These are phyloP conservation scores for Erythrophleum ivorense DNA, from an alignment of 331 rosid species.

Conservation along the genomic window DNA sequence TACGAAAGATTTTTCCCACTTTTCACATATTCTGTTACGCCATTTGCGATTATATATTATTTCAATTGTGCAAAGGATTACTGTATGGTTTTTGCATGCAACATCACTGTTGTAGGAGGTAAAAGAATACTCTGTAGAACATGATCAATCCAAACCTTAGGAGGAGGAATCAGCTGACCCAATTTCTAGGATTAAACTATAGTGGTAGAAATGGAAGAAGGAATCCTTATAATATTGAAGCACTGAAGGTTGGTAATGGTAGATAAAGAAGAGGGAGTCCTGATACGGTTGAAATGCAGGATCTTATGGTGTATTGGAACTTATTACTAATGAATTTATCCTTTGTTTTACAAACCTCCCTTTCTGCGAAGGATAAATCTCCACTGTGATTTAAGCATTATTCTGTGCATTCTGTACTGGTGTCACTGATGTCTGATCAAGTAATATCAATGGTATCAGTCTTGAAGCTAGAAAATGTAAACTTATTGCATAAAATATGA, in stretches of 20 bases:
- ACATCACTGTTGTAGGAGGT: neutral
- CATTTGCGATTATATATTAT: neutral
- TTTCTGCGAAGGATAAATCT: neutral
- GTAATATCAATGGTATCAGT: neutral
- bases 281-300: neutral
- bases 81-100: neutral
- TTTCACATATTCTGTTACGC: neutral
- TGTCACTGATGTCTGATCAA: neutral
- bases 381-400: neutral
- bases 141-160: neutral
- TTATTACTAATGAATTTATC: neutral
- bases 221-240: neutral
- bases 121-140: neutral
- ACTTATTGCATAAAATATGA: neutral
- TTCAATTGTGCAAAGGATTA: neutral
- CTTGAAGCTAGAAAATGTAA: slow-evolving; percentile 4
- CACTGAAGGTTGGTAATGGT: neutral
- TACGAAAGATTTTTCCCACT: neutral
- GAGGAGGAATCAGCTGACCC: neutral
- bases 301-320: neutral
- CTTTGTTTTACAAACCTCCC: neutral
- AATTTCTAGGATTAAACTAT: slow-evolving; percentile 1
- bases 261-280: neutral
- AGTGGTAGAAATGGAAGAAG: neutral
- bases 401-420: neutral